Base-by-base conservation (phyloP, 768 basidiomycete genomes). In the Calocybe indica region DNA sequence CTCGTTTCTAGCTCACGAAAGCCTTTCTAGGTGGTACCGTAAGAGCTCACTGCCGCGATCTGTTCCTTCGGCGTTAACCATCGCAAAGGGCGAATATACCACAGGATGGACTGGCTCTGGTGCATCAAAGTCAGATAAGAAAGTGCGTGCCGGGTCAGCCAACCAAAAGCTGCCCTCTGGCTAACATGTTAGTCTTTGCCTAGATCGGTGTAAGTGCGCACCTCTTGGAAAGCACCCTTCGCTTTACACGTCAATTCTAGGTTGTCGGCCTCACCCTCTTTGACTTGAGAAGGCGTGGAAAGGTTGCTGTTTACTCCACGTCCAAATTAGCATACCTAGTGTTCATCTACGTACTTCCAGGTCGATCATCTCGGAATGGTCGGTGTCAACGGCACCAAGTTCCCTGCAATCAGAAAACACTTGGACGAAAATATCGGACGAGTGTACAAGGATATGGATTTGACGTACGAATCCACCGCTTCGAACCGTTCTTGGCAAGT, bases 41-140 rank as follows among this genome's bases (percentile, higher is more conserved):
- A 53, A 52, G 68, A 57, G 33, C 28, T 47, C 50, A 14, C 37
- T 28, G 40, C 49, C 33, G n/a, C 45, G 12, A 44, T 14, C 10
- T 10, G 35, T 28, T 39, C 30, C 43, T 15, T 12, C 31, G 41
- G 32, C 38, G 53, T 48, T 52, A 47, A 53, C 35, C 15, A 13
- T 43, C 15, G 29, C 49, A 15, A 53, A 72, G 82, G 88, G 89
- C 37, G 90, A 94, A 71, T 95, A 95, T 63, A 95, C 92, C 52
- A 95, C 92, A 44, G 92, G 93, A 62, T 95, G 89, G 88, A 92
- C 89, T 7, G 83, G 82, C 9, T 80, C 86, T 34, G 92, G 92
- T n/a, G 90, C 88, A 37, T 94, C 92, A 11, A 90, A 84, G 60
- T 94, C 92, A 5, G 93, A 95, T 70, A 95, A 95, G 70, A 96